Percentiles rank a stretch among this genome's conserved stretches.
These are phyloP conservation scores for Agastache rugosa DNA, from an alignment of 257 asterid species.

Conservation along the genomic window DNA sequence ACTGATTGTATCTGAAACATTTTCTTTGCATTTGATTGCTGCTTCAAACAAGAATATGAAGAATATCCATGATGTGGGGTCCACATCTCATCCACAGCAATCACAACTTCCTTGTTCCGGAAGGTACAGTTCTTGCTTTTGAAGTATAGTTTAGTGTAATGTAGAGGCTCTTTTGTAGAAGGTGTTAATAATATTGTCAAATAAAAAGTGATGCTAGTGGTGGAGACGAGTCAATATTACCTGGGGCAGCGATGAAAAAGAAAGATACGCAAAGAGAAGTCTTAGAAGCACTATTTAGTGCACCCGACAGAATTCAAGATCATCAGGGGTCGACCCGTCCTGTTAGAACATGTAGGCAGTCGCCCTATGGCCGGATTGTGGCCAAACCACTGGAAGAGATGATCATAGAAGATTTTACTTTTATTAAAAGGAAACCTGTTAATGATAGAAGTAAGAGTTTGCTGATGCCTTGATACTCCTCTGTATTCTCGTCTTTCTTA, in stretches of 20 bases:
- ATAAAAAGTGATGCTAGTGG: slow-evolving; percentile 34
- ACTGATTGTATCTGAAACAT: slow-evolving; percentile 18
- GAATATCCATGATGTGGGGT: slow-evolving; percentile 31
- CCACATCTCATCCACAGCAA: slow-evolving; percentile 30
- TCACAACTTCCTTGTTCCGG: slow-evolving; percentile 30
- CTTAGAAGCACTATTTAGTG: slow-evolving; percentile 57
- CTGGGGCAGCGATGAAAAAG: slow-evolving; percentile 40
- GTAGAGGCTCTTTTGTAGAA: slow-evolving; percentile 18
- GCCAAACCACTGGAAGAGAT: slow-evolving; percentile 55
- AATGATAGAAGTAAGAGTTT: slow-evolving; percentile 50
- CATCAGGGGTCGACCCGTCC: slow-evolving; percentile 31
- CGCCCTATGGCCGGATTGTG: slow-evolving; percentile 49
- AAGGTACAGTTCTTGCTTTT: slow-evolving; percentile 36
- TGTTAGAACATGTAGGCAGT: slow-evolving; percentile 35
- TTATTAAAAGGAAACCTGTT: slow-evolving; percentile 52
- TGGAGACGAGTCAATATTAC: slow-evolving; percentile 34
- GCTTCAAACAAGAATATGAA: slow-evolving; percentile 33
- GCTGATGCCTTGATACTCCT: slow-evolving; percentile 24
- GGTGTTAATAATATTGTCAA: slow-evolving; percentile 14
- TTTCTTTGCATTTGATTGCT: slow-evolving; percentile 32
- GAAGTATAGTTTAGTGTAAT: slow-evolving; percentile 20
- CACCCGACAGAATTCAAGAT: slow-evolving; percentile 46
- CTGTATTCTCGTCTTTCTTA: slow-evolving; percentile 5
- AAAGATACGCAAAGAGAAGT: slow-evolving; percentile 55
- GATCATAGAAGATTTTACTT: slow-evolving; percentile 50